phyloP scores from a whole-genome alignment of 176 grass and related monocot genomes.

The Ensete glaucum region DNA sequence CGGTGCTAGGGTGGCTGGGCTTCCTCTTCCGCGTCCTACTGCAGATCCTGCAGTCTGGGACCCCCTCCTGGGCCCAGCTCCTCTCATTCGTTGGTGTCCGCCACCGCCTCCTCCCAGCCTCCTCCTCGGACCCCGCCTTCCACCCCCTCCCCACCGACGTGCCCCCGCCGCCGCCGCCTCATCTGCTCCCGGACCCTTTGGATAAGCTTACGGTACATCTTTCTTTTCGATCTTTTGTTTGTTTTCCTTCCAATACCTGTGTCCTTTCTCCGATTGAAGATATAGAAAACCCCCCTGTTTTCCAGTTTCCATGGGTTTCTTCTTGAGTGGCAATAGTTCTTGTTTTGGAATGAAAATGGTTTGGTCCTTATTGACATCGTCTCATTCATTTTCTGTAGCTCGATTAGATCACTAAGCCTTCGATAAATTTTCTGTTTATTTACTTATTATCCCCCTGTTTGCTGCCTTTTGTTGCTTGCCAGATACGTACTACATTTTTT shows the following conservation, averaged over 20 bases:
- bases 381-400: background rate
- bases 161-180: slow-evolving; percentile 28
- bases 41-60: slow-evolving; percentile 33
- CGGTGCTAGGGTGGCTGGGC: slow-evolving; percentile 39
- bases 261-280: background rate
- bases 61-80: slow-evolving; percentile 33
- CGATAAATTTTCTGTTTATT: background rate
- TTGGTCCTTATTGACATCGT: background rate
- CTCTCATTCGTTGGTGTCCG: slow-evolving; percentile 28
- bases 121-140: slow-evolving; percentile 37
- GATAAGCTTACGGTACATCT: slow-evolving; percentile 60
- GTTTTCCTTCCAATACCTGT: slow-evolving; percentile 1
- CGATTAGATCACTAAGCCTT: background rate
- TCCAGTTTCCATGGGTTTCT: background rate
- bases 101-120: slow-evolving; percentile 39
- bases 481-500: background rate
- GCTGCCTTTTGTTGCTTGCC: background rate
- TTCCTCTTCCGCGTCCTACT: slow-evolving; percentile 52
- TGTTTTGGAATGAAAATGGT: too few species aligned
- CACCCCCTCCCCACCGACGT: slow-evolving; percentile 51
- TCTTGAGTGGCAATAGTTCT: background rate
- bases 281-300: background rate
- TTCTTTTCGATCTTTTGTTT: slow-evolving; percentile 14
- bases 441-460: background rate
- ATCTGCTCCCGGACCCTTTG: slow-evolving; percentile 22